These are phyloP conservation scores for Xerocomellus amylosporus DNA, from an alignment of 768 basidiomycete species.

Conservation along the genomic window DNA sequence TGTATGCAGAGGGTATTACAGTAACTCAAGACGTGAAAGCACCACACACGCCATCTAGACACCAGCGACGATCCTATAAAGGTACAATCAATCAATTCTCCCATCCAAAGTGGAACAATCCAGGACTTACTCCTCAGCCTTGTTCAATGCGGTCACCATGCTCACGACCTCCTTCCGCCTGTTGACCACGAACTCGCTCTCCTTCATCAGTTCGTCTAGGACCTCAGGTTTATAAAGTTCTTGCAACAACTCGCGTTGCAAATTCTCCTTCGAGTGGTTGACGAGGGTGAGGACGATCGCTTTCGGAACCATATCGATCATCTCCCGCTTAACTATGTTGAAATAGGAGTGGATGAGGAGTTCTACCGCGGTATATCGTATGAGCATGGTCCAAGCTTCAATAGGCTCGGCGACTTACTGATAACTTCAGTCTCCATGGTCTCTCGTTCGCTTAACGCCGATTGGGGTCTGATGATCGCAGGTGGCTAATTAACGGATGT, in stretches of 20 bases:
- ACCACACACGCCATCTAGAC: constrained; percentile 37
- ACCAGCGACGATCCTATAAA: constrained; percentile 58
- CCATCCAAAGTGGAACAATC: background rate
- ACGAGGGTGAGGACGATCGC: constrained; percentile 91
- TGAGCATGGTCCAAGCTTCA: background rate
- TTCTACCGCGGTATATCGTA: constrained; percentile 47
- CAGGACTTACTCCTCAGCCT: constrained; percentile 92
- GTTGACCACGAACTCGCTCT: constrained; percentile 84
- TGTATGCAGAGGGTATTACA: constrained; percentile 31
- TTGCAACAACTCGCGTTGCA: constrained; percentile 91
- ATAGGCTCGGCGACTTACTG: constrained; percentile 58
- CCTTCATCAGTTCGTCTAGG: constrained; percentile 91
- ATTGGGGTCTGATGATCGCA: constrained; percentile 81
- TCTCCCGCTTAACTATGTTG: constrained; percentile 97
- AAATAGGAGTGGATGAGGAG: constrained; percentile 95
- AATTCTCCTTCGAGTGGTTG: constrained; percentile 87
- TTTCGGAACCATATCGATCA: constrained; percentile 99
- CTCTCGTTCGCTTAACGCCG: constrained; percentile 89
- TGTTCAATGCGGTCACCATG: constrained; percentile 93
- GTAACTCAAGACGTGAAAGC: constrained; percentile 15
- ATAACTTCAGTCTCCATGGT: constrained; percentile 99
- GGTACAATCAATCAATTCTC: constrained; percentile 10
- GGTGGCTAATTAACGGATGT: constrained; percentile 56
- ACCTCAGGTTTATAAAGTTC: constrained; percentile 98
- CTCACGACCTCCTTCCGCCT: constrained; percentile 91